Evolutionary conservation across 164 flowering plant species (phyloP), one percentile per base, ranked within the genome.

Genomic region (Vitis riparia): DNA sequence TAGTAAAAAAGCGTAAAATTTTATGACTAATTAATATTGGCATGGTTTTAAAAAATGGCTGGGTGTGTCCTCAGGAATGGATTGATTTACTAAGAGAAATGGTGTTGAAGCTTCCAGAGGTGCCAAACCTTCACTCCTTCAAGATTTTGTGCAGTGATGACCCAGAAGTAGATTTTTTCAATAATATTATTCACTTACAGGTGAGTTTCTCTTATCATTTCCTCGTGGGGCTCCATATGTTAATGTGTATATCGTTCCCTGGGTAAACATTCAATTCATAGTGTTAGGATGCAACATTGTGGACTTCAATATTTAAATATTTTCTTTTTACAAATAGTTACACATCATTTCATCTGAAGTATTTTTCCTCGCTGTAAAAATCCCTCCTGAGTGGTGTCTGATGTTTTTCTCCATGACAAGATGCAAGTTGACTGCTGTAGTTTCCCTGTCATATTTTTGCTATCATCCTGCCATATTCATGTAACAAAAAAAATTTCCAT

Each of bases 111-210:
- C 89, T 96, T 63, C 88, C 95, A 37, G 75, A 73, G 58, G 69
- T 86, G 63, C 78, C 79, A 14, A 79, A 71, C 56, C 78, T 96
- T 51, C 62, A 69, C 63, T 78, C 90, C n/a, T 74, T 84, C 27
- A 77, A 71, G 71, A 80, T 77, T 71, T 70, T 96, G 16, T 84
- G 91, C 83, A 84, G 88, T 81, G 77, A 82, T 68, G 95, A 96
- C 83, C 88, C 87, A 47, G 98, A 96, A 80, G 82, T 80, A 62
- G 97, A 96, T 79, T 96, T 96, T 78, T 96, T 96, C 77, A 87
- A 84, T 71, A 91, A 91, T 71, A 86, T 96, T 30, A 74, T 86
- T 56, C 98, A 96, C 77, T 71, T 90, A 59, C 98, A 93, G 93
- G 99, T 92, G 32, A 72, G 69, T 62, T 65, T 64, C 19, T 52